Evolutionary conservation across 768 basidiomycete species (phyloP).

Genomic region (Boletus edulis): DNA sequence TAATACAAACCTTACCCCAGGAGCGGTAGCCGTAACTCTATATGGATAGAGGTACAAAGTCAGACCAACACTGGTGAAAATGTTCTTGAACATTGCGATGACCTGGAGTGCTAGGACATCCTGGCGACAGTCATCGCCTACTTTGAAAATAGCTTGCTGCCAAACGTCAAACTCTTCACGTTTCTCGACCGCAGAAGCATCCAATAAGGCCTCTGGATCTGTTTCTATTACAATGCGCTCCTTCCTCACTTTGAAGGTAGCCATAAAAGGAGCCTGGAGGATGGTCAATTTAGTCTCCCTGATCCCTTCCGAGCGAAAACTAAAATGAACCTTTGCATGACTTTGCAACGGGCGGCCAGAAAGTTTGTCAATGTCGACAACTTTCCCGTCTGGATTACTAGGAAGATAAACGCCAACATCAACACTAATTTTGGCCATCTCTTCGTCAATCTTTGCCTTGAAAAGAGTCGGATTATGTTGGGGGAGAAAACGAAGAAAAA

Average conservation of each 20-base stretch:
- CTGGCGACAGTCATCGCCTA: conserved; percentile 98
- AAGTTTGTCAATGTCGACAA: conserved; percentile 96
- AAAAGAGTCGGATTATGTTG: not conserved
- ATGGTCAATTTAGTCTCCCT: not conserved
- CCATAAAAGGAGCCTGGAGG: conserved; percentile 97
- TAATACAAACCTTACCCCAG: conserved; percentile 64
- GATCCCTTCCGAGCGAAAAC: not conserved
- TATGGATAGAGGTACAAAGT: conserved; percentile 94
- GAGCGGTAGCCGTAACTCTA: conserved; percentile 93
- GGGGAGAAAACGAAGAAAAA: not conserved
- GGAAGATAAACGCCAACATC: conserved; percentile 97
- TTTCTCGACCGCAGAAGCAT: conserved; percentile 56
- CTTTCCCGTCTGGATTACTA: conserved; percentile 94
- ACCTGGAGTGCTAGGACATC: conserved; percentile 96
- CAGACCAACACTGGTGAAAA: conserved; percentile 86
- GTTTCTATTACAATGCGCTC: conserved; percentile 64
- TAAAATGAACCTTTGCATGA: conserved; percentile 79
- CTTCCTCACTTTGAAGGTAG: conserved; percentile 97
- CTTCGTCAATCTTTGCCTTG: conserved; percentile 98
- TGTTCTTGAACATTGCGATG: conserved; percentile 99
- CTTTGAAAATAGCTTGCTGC: conserved; percentile 99
- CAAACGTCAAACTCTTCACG: conserved; percentile 80
- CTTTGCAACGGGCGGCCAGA: conserved; percentile 95
- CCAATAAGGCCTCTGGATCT: conserved; percentile 72
- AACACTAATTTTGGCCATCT: conserved; percentile 94